A percentile compares a stretch with the other conserved stretches of the same genome.
Evolutionary conservation across 352 stramenopile species (phyloP).

Genomic region (Aphanomyces invadans): DNA sequence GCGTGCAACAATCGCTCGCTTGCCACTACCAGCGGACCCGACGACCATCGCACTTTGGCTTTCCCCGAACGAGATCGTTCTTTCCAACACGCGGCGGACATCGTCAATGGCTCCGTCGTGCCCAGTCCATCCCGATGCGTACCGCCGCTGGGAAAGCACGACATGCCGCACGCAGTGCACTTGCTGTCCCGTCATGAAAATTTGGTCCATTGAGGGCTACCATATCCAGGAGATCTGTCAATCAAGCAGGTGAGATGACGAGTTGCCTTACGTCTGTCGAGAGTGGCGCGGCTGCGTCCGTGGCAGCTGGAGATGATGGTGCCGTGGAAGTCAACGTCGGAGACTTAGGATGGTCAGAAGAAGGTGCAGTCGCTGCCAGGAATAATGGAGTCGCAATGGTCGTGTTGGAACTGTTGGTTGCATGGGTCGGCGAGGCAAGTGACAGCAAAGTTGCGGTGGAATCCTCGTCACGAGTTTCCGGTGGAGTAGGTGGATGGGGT

Average conservation of each 20-base stretch:
- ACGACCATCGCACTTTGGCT: slow-evolving; percentile 75
- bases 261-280: neutral
- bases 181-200: neutral
- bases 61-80: slow-evolving; percentile 58
- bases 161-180: neutral
- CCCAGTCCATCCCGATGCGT: neutral
- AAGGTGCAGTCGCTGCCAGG: no score
- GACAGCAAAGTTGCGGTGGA: no score
- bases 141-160: neutral
- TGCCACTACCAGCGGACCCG: slow-evolving; percentile 39
- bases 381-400: no score
- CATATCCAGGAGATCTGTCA: neutral
- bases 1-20: slow-evolving; percentile 43
- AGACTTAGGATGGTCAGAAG: no score
- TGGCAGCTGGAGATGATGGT: no score
- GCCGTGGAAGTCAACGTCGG: no score
- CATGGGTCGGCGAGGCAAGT: no score
- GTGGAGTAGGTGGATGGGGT: no score
- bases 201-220: neutral
- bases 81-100: slow-evolving; percentile 38
- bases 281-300: neutral
- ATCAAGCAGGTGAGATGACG: no score
- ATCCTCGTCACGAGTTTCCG: no score
- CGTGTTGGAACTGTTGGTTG: no score
- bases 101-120: slow-evolving; percentile 4